These are phyloP conservation scores for Polygonum aviculare DNA, from an alignment of 148 eudicot species.

Conservation along the genomic window DNA sequence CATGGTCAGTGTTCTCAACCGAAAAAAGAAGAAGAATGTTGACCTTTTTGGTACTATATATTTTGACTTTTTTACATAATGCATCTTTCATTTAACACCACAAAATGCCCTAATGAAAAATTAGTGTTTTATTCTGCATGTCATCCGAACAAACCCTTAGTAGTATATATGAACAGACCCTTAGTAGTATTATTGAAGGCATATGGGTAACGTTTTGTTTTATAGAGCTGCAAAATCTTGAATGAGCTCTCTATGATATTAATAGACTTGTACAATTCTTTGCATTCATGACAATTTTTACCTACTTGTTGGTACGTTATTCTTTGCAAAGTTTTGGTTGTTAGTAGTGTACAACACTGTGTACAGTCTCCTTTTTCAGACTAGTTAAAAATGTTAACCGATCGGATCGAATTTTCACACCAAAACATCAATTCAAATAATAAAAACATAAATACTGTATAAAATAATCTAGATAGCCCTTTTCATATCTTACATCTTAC, in stretches of 20 bases:
- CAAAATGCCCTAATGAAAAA: no score
- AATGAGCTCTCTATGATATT: no score
- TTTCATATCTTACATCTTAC: background rate
- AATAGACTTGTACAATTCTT: background rate
- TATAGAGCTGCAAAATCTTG: background rate
- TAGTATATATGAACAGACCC: no score
- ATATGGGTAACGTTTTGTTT: background rate
- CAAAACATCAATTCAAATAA: background rate
- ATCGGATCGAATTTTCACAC: background rate
- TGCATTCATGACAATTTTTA: background rate
- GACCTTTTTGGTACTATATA: no score
- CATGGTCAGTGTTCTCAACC: no score
- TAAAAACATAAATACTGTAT: background rate
- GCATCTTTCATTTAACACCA: no score
- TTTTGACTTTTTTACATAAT: no score
- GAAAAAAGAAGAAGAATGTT: no score
- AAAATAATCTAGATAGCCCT: background rate
- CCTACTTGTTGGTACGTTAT: background rate
- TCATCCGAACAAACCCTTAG: no score
- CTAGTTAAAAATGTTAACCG: background rate
- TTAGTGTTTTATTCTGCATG: no score
- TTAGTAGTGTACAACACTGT: background rate
- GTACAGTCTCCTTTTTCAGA: background rate
- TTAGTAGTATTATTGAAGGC: no score
- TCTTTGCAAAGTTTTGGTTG: background rate